Evolutionary conservation across 257 asterid species (phyloP).

Genomic region (Schizonepeta tenuifolia): DNA sequence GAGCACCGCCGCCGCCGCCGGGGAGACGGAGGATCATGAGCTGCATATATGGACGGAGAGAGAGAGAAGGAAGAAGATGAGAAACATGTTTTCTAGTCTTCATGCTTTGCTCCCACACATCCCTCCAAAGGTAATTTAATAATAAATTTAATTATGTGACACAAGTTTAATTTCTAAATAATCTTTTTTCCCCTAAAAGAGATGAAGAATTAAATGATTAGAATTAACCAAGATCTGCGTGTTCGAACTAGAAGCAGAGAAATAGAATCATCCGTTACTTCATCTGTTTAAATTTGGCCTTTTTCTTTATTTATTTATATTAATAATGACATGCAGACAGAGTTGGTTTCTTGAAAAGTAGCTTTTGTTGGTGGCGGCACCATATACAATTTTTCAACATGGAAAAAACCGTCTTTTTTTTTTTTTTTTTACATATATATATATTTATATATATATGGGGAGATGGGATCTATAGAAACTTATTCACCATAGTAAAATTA

Average conservation of each 20-base stretch:
- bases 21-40: constrained; percentile 64
- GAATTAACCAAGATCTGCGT: too few relatives aligned
- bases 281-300: not conserved
- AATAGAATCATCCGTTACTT: not conserved
- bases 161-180: not conserved
- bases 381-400: not conserved
- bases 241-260: not conserved
- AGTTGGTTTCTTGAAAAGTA: constrained; percentile 40
- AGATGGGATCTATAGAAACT: too few relatives aligned
- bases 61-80: constrained; percentile 90
- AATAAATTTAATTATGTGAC: not conserved
- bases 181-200: not conserved
- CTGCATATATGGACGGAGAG: constrained; percentile 81
- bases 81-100: constrained; percentile 70
- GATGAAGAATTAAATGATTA: too few relatives aligned
- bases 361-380: constrained; percentile 1
- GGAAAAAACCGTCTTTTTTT: not conserved
- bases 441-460: too few relatives aligned
- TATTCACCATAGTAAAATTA: too few relatives aligned
- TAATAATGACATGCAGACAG: not conserved
- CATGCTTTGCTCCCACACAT: constrained; percentile 86
- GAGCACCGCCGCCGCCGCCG: constrained; percentile 36
- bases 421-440: too few relatives aligned
- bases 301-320: not conserved
- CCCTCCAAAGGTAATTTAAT: constrained; percentile 64